Conservation (phyloP, 2,329 filamentous ascomycete genomes). For the Tolypocladium tundrense region DNA sequence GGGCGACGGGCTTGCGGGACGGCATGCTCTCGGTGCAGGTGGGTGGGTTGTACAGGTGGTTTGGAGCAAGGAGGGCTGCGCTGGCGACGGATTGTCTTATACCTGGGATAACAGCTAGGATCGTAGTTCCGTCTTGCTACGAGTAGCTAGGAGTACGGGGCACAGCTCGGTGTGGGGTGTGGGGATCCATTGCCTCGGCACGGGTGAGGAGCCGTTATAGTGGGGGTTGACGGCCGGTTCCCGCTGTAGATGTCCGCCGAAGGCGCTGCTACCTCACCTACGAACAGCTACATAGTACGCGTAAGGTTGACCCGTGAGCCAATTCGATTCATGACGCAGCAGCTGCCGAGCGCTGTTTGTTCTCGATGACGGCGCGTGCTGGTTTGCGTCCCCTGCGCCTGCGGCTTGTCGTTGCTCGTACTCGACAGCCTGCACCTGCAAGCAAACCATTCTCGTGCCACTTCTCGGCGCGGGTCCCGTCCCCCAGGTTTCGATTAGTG, state of each 20-base stretch:
- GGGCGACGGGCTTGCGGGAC: constrained; percentile 43
- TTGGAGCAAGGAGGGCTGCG: neutral
- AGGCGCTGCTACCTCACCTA: no score
- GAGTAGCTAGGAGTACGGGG: no score
- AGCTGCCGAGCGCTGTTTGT: no score
- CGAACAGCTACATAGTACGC: no score
- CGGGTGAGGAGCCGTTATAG: no score
- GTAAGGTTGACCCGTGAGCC: neutral
- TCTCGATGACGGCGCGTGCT: no score
- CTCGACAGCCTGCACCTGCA: neutral
- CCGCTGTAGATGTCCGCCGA: no score
- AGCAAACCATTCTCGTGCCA: neutral
- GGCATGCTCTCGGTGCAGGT: neutral
- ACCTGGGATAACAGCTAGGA: neutral
- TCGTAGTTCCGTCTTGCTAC: no score
- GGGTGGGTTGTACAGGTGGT: neutral
- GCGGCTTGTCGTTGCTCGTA: neutral
- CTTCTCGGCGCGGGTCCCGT: neutral
- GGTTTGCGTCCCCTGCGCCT: no score
- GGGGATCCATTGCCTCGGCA: neutral
- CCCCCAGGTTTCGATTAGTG: neutral
- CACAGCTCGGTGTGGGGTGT: neutral
- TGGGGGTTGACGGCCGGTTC: no score
- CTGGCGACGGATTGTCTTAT: neutral
- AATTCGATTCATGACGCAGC: no score